Evolutionary conservation across 768 basidiomycete species (phyloP), one percentile per base, ranked within the genome.

Genomic region (Hygrophorus russula): DNA sequence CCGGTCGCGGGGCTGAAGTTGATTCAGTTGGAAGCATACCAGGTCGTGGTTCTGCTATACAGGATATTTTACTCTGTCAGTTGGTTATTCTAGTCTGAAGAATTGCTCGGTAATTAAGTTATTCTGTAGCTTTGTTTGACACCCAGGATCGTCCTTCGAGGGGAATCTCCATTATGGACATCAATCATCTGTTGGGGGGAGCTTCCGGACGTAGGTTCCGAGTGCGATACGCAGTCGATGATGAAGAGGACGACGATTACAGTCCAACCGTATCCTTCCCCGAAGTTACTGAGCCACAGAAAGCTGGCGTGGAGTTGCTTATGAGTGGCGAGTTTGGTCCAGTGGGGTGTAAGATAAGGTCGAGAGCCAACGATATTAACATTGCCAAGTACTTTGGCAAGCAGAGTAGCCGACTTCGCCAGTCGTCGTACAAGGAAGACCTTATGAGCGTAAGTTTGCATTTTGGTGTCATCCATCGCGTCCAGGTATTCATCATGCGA

Each of bases 281-380:
- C 49, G 56, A 52, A 35, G 66, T 71, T 17, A 74, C 59, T 14
- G 71, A 80, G 46, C 82, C 87, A 5, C 73, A 81, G 57, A 52
- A 72, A 40, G 68, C 63, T 27, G 90, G 90, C 2, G 53, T 78
- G 12, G 66, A 73, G 33, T 67, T 94, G 10, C 67, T 88, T 8
- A 71, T 72, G 50, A 70, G 78, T 51, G 90, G 90, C 36, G 84
- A 91, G 42, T 94, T 91, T 59, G 89, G 89, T 13, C 62, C 73
- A 45, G 66, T 86, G 28, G 64, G 66, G 29, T 60, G 66, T 43
- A 79, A 79, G 55, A 55, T 69, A 11, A 66, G 61, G 48, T 59
- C 63, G 27, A 63, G 66, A 36, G 62, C 59, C 20, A 62, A 67
- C 32, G 53, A 64, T 28, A 54, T 54, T 30, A 84, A 76, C 47